phyloP scores from a whole-genome alignment of 176 grass and related monocot genomes.

The Cenchrus americanus region DNA sequence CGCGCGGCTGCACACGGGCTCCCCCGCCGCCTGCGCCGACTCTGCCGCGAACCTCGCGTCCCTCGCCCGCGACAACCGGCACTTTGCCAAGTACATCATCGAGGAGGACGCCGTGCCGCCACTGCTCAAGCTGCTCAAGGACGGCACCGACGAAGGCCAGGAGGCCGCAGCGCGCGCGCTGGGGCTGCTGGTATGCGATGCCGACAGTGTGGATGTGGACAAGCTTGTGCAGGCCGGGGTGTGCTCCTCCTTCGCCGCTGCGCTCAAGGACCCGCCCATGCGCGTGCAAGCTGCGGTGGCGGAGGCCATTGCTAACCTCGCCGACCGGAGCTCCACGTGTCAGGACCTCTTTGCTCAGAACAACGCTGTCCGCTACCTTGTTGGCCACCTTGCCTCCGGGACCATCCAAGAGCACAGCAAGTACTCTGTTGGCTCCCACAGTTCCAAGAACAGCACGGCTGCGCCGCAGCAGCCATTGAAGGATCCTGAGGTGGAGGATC shows the following conservation, averaged over 20 bases:
- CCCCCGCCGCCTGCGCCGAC: neutral
- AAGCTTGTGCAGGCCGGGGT: constrained; percentile 62
- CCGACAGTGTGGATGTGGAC: constrained; percentile 56
- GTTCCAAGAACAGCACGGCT: no score
- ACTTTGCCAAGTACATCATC: constrained; percentile 70
- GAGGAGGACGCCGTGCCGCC: constrained; percentile 72
- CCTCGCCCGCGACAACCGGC: constrained; percentile 61
- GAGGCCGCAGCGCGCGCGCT: constrained; percentile 36
- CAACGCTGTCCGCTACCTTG: constrained; percentile 70
- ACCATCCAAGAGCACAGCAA: no score
- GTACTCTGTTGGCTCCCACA: no score
- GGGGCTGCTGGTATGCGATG: constrained; percentile 56
- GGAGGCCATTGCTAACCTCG: no score
- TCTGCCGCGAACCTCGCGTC: constrained; percentile 55
- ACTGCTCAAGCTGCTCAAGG: constrained; percentile 75
- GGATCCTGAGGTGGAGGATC: constrained; percentile 43
- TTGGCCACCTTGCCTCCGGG: constrained; percentile 20
- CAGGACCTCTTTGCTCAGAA: constrained; percentile 81
- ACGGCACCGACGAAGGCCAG: constrained; percentile 54
- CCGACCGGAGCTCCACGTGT: no score
- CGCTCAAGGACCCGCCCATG: constrained; percentile 69
- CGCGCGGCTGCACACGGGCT: constrained; percentile 62
- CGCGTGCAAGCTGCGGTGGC: constrained; percentile 55
- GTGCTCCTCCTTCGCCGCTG: constrained; percentile 63
- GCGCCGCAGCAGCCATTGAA: no score